A percentile compares a stretch with the other conserved stretches of the same genome.
Conservation (phyloP, 176 grass and related monocot species). For the Hordeum vulgare region DNA sequence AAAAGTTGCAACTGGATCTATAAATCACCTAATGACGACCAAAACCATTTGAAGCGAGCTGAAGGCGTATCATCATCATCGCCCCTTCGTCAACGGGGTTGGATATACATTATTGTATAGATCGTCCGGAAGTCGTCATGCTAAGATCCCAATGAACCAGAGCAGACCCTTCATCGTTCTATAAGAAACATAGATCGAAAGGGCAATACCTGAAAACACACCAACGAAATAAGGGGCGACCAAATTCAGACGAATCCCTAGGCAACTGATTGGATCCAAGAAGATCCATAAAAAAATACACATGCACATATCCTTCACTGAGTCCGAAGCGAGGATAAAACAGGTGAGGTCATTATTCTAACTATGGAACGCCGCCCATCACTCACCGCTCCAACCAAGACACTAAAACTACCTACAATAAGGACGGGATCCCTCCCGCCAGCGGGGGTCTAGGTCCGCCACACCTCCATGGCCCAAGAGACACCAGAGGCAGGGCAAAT, state of each 20-base stretch:
- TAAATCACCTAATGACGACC: too few species aligned
- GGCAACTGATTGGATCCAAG: not conserved
- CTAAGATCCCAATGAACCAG: not conserved
- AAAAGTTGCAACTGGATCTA: too few species aligned
- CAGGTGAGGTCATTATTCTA: not conserved
- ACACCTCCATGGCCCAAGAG: not conserved
- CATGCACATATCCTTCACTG: too few species aligned
- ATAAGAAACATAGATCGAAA: not conserved
- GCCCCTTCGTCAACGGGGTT: not conserved
- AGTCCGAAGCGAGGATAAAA: not conserved
- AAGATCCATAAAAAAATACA: not conserved
- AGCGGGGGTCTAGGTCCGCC: not conserved
- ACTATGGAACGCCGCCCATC: not conserved
- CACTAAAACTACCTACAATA: not conserved
- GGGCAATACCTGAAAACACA: not conserved
- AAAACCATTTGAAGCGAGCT: too few species aligned
- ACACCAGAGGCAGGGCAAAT: not conserved
- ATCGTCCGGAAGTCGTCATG: not conserved
- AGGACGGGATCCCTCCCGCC: not conserved
- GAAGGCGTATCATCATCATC: too few species aligned
- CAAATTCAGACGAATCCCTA: not conserved
- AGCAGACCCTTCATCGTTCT: rapidly evolving
- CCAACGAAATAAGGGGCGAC: not conserved
- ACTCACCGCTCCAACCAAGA: not conserved
- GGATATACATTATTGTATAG: not conserved